phyloP scores from a whole-genome alignment of 768 basidiomycete species.

The Coprinellus micaceus region DNA sequence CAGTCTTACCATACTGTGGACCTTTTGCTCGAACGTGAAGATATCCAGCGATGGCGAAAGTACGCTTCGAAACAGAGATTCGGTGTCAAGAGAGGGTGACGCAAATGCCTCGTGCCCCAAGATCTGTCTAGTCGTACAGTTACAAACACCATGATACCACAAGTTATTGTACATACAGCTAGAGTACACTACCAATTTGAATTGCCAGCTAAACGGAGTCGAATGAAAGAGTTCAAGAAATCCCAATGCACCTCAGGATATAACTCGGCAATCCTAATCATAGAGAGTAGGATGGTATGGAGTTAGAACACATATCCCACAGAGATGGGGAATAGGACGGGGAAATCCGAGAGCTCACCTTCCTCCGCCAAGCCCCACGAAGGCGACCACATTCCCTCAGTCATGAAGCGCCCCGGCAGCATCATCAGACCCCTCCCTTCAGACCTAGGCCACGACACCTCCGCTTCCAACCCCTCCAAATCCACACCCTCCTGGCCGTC shows the following conservation, averaged over 20 bases:
- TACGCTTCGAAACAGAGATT: constrained; percentile 49
- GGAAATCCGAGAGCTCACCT: neutral
- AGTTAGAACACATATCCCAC: no score
- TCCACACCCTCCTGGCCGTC: neutral
- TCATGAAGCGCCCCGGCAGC: neutral
- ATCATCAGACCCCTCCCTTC: neutral
- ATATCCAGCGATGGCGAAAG: constrained; percentile 52
- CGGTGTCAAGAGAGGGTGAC: constrained; percentile 4
- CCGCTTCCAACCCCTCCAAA: neutral
- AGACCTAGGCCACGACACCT: neutral
- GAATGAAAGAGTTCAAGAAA: no score
- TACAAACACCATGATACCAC: no score
- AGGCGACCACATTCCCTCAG: neutral
- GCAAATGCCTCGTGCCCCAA: no score
- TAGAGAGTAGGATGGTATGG: no score
- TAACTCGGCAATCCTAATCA: no score
- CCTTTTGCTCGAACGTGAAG: constrained; percentile 46
- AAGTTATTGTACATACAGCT: no score
- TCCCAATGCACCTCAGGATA: no score
- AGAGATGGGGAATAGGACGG: no score
- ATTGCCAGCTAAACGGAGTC: no score
- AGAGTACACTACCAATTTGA: no score
- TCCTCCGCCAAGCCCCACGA: neutral
- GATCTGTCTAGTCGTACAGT: no score
- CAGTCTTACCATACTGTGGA: constrained; percentile 47